Conservation (phyloP, 495 filamentous ascomycete genomes). For the Penicillium macrosclerotiorum region DNA sequence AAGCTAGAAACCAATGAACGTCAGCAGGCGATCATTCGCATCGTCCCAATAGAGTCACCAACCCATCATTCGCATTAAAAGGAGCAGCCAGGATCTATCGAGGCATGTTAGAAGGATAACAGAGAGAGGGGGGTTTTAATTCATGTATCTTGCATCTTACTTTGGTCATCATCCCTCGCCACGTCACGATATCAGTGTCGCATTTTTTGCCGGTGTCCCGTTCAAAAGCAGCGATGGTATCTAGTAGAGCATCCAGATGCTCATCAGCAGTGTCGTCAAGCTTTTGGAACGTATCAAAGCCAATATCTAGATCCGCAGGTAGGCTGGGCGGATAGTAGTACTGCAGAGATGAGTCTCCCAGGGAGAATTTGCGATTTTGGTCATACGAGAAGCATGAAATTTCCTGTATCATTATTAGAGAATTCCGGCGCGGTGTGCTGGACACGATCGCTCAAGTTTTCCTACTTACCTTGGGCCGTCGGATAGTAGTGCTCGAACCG, state of each 20-base stretch:
- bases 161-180: conserved; percentile 99
- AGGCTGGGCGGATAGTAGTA: conserved; percentile 85
- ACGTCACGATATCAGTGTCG: conserved; percentile 81
- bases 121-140: too few relatives aligned
- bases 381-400: conserved; percentile 91
- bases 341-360: conserved; percentile 72
- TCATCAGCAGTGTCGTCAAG: conserved; percentile 80
- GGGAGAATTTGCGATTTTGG: conserved; percentile 68
- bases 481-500: conserved; percentile 60
- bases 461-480: conserved; percentile 61
- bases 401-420: conserved; percentile 52
- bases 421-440: too few relatives aligned
- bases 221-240: conserved; percentile 71
- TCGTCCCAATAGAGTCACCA: conserved; percentile 18
- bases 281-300: conserved; percentile 81
- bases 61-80: conserved; percentile 81
- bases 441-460: too few relatives aligned
- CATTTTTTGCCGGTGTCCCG: conserved; percentile 60
- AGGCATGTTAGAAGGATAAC: neutral
- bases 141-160: conserved; percentile 36
- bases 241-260: conserved; percentile 81
- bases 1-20: conserved; percentile 54
- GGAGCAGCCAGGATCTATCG: conserved; percentile 78
- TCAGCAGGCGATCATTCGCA: neutral
- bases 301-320: conserved; percentile 67